Evolutionary conservation across 2,329 filamentous ascomycete genomes (phyloP).

Genomic region (Juglanconis oblonga): DNA sequence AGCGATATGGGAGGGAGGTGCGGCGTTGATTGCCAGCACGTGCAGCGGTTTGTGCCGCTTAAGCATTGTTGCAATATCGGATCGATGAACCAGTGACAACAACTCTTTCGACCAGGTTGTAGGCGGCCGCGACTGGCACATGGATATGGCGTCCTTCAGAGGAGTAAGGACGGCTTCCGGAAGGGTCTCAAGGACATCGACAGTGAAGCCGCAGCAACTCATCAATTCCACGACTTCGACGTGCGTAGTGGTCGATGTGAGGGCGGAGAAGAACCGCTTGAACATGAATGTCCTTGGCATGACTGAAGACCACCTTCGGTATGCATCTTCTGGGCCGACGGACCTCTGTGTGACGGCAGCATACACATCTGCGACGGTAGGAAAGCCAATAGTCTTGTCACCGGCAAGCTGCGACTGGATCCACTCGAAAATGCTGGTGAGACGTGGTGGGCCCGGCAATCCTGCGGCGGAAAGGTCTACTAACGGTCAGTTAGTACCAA

Average conservation of each 20-base stretch:
- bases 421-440: constrained; percentile 48
- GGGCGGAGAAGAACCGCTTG: constrained; percentile 60
- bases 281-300: constrained; percentile 70
- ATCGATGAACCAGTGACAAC: constrained; percentile 73
- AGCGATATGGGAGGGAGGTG: constrained; percentile 59
- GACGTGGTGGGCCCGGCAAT: constrained; percentile 28
- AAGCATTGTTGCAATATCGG: constrained; percentile 72
- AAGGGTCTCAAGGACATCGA: constrained; percentile 71
- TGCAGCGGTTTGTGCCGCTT: constrained; percentile 44
- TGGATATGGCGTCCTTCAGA: constrained; percentile 78
- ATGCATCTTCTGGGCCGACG: constrained; percentile 32
- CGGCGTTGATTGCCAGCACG: constrained; percentile 37
- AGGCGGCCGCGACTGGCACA: constrained; percentile 79
- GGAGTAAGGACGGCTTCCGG: constrained; percentile 81
- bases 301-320: constrained; percentile 42
- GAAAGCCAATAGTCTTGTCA: constrained; percentile 34
- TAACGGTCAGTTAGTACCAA: background rate
- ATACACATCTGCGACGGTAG: constrained; percentile 44
- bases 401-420: constrained; percentile 45
- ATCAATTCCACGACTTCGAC: constrained; percentile 72
- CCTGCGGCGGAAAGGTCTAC: constrained; percentile 26
- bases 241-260: constrained; percentile 49
- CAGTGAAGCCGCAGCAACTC: constrained; percentile 64
- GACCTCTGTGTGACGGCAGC: constrained; percentile 34
- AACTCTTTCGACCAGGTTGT: constrained; percentile 70